phyloP scores from a whole-genome alignment of 148 eudicot genomes.

The Camellia lanceoleosa region DNA sequence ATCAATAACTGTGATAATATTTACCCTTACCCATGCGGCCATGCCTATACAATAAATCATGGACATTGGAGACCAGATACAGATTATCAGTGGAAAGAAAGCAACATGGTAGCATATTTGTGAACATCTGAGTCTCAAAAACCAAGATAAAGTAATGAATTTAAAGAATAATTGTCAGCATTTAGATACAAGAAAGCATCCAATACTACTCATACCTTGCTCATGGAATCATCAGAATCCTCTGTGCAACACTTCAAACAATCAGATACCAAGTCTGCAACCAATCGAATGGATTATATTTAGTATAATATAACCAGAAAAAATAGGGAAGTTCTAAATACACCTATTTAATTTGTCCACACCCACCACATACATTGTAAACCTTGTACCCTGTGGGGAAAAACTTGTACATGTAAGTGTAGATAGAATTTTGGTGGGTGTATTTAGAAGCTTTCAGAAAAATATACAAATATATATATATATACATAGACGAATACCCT shows the following conservation, averaged over 20 bases:
- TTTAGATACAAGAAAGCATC: neutral
- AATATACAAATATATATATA: no score
- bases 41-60: neutral
- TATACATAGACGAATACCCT: neutral
- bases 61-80: conserved; percentile 3
- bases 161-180: neutral
- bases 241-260: conserved; percentile 85
- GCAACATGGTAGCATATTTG: neutral
- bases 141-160: neutral
- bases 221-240: conserved; percentile 92
- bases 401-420: no score
- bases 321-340: neutral
- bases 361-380: no score
- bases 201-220: conserved; percentile 60
- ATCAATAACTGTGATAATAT: neutral
- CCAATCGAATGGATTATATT: conserved; percentile 6
- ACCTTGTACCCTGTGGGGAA: no score
- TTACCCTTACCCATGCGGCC: neutral
- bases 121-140: neutral
- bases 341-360: no score
- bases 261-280: conserved; percentile 79
- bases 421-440: no score
- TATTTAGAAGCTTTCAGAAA: no score
- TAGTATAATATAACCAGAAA: neutral
- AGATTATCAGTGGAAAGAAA: neutral